Evolutionary conservation across 371 early-diverging fungal species (phyloP), one percentile per base, ranked within the genome.

Genomic region (Mortierella sp.): DNA sequence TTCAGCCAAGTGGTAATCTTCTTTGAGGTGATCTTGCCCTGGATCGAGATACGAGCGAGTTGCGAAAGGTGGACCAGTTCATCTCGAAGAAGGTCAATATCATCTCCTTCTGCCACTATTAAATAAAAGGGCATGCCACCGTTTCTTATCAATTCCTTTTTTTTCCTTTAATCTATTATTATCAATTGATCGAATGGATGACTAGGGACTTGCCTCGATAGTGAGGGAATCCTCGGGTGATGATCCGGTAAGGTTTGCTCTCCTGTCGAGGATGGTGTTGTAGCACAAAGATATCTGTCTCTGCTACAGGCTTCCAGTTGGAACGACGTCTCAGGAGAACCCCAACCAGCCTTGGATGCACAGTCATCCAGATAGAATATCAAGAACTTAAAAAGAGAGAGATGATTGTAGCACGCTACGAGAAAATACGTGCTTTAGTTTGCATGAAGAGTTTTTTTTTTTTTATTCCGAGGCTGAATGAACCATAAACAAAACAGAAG

Each of bases 1-100:
- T 68, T 74, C 3, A 74, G 75, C 75, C 69, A 75, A 28, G 63
- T 57, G 6, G 69, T 37, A 35, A 75, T 75, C 65, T 75, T 75
- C 37, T 75, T 75, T 55, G 75, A 75, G 3, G 69, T 74, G 64
- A 74, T 59, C 37, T 74, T 74, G 54, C 65, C 75, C 32, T 64
- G 63, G 54, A 74, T 68, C 6, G 69, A 28, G 34, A 34, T 29
- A 23, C 42, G 40, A 28, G 43, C 40, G 23, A 32, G 17, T 26
- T 60, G 43, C 15, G 60, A 42, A 13, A 60, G 60, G 8, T 60
- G 37, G 0, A 19, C 47, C 57, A 45, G 23, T 32, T 64, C 54
- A 23, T 53, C 65, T 34, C n/a, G 23, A 15, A 53, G 35, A 15
- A 26, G 12, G 17, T 19, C 65, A 28, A 53, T 55, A 12, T 29